Conservation (phyloP, 1,284 basidiomycete species). For the Stygiomarasmius scandens region DNA sequence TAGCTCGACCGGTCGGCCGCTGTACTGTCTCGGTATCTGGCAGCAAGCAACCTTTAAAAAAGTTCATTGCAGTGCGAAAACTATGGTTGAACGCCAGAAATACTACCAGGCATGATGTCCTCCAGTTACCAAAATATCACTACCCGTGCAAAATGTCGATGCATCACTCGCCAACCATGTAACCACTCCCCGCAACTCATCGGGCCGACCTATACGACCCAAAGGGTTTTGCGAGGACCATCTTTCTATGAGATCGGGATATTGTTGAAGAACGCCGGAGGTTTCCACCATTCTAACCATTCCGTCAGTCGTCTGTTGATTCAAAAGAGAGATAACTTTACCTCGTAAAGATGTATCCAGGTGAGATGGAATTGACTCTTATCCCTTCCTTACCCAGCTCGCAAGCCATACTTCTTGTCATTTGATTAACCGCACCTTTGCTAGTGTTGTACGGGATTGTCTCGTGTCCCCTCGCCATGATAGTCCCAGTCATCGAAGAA, state of each 20-base stretch:
- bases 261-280: slow-evolving; percentile 69
- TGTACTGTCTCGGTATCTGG: too few relatives aligned
- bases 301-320: neutral
- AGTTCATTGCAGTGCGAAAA: too few relatives aligned
- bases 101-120: slow-evolving; percentile 75
- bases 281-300: slow-evolving; percentile 60
- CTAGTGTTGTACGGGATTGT: slow-evolving; percentile 83
- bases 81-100: too few relatives aligned
- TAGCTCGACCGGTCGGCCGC: too few relatives aligned
- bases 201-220: slow-evolving; percentile 73
- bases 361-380: slow-evolving; percentile 74
- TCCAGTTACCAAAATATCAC: slow-evolving; percentile 74
- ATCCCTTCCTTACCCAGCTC: slow-evolving; percentile 76
- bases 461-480: slow-evolving; percentile 54
- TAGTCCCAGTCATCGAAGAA: slow-evolving; percentile 81
- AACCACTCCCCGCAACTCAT: slow-evolving; percentile 77
- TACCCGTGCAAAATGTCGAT: slow-evolving; percentile 75
- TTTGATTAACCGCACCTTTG: slow-evolving; percentile 82
- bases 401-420: slow-evolving; percentile 83
- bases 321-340: slow-evolving; percentile 30
- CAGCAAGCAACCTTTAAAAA: too few relatives aligned
- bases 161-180: slow-evolving; percentile 82
- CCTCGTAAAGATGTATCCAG: slow-evolving; percentile 77
- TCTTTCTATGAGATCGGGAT: slow-evolving; percentile 70
- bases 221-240: slow-evolving; percentile 78